phyloP scores from a whole-genome alignment of 2,329 filamentous ascomycete genomes.

The Arthrinium phaeospermum region DNA sequence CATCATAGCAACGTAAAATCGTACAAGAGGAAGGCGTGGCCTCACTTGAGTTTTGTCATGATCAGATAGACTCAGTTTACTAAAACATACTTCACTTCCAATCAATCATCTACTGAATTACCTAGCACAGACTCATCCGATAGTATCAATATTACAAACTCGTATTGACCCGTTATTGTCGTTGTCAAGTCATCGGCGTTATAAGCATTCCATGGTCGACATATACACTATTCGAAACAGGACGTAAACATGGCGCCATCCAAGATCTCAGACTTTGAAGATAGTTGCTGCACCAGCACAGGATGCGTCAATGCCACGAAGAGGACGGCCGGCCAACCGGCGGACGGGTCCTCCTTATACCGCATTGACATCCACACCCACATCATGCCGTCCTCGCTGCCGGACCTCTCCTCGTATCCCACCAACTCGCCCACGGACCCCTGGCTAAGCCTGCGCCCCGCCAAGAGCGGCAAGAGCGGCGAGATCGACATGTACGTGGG shows the following conservation, averaged over 20 bases:
- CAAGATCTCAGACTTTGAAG: slow-evolving; percentile 23
- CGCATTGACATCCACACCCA: slow-evolving; percentile 45
- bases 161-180: neutral
- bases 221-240: neutral
- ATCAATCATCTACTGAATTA: neutral
- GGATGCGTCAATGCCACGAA: slow-evolving; percentile 13
- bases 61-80: neutral
- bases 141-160: neutral
- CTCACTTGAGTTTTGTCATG: neutral
- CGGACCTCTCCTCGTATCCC: slow-evolving; percentile 50
- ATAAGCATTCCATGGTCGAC: neutral
- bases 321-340: neutral
- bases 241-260: slow-evolving; percentile 30
- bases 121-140: neutral
- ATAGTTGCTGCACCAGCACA: slow-evolving; percentile 24
- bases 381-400: slow-evolving; percentile 44
- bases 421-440: slow-evolving; percentile 48
- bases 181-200: neutral
- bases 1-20: slow-evolving; percentile 3
- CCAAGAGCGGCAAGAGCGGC: slow-evolving; percentile 29
- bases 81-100: neutral
- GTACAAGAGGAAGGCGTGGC: neutral
- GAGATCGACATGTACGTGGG: slow-evolving; percentile 44
- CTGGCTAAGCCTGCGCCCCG: slow-evolving; percentile 37
- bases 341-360: slow-evolving; percentile 34